Evolutionary conservation across 345 rosid species (phyloP), one percentile per base, ranked within the genome.

Genomic region (Lepidium aucheri): DNA sequence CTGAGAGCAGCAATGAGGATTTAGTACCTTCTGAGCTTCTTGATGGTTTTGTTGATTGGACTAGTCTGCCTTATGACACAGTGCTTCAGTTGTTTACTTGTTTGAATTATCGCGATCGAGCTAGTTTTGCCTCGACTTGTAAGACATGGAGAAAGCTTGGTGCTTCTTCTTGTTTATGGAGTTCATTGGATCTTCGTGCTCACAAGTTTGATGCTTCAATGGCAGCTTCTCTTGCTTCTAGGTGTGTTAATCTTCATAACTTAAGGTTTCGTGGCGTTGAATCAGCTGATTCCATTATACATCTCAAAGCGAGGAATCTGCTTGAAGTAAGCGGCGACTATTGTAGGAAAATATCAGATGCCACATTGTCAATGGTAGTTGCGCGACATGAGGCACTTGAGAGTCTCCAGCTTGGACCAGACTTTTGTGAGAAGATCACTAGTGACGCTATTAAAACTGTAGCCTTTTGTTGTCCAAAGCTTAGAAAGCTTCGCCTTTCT

Each of bases 371-470:
- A 8, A 73, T 89, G 74, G 77, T 87, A 24, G 94, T 74, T 18
- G 91, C 96, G 1, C 86, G 94, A 16, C 94, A 89, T 4, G 91
- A 85, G 69, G 70, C 46, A 4, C 86, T 89, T 18, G 94, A 87
- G 73, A 85, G 89, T 70, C 89, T 89, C 47, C 91, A 85, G 66
- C 88, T 89, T 33, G 96, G 94, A 63, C 91, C 94, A 0, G 96
- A 87, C 18, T 85, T 87, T 53, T 89, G 94, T 39, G 91, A 89
- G 79, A 87, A 79, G 76, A 77, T 89, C 80, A 85, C 85, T 20
- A 82, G 94, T 73, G 91, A 87, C 76, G 88, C 96, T 17, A 78
- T 89, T 12, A 84, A 77, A 76, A 83, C 84, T 65, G 68, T 75
- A 26, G 91, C 96, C 7, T 49, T 84, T 56, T 89, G 94, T 67